phyloP scores from a whole-genome alignment of 2,329 filamentous ascomycete species.

The Trichophyton mentagrophytes region DNA sequence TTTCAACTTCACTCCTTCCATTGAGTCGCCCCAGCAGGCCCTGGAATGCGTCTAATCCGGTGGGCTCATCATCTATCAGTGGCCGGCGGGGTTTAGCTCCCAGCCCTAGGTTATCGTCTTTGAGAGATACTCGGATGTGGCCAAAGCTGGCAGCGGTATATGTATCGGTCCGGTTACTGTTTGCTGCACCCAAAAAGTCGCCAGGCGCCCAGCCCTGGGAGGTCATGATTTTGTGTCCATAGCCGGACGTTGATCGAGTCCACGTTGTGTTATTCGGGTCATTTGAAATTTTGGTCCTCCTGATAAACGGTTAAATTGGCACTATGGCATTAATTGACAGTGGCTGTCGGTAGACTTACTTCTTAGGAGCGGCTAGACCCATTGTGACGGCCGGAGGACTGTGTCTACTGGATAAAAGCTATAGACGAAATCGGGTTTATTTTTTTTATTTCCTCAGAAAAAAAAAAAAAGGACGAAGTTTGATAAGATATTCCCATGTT shows the following conservation, averaged over 20 bases:
- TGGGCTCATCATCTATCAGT: conserved; percentile 54
- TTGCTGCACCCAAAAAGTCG: conserved; percentile 62
- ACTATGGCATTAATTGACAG: too few relatives aligned
- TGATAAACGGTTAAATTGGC: conserved; percentile 16
- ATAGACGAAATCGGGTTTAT: background rate
- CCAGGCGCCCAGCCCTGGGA: conserved; percentile 87
- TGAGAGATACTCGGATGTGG: conserved; percentile 71
- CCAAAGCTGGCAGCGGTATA: conserved; percentile 71
- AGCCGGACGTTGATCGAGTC: conserved; percentile 67
- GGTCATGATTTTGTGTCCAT: conserved; percentile 79
- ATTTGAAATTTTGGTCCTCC: conserved; percentile 60
- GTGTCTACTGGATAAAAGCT: background rate
- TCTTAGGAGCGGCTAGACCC: conserved; percentile 57
- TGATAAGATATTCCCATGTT: background rate
- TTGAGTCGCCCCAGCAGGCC: conserved; percentile 79
- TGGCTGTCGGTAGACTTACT: conserved; percentile 35
- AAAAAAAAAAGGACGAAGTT: background rate
- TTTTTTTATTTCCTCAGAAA: background rate
- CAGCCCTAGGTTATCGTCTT: conserved; percentile 82
- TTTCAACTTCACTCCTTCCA: conserved; percentile 62
- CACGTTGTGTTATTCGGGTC: conserved; percentile 96
- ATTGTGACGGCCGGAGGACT: conserved; percentile 31
- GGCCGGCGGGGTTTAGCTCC: conserved; percentile 66
- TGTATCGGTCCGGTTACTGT: conserved; percentile 60
- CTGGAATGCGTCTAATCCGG: conserved; percentile 76